Conservation (phyloP, 2,329 filamentous ascomycete species). For the Leptographium lundbergii region DNA sequence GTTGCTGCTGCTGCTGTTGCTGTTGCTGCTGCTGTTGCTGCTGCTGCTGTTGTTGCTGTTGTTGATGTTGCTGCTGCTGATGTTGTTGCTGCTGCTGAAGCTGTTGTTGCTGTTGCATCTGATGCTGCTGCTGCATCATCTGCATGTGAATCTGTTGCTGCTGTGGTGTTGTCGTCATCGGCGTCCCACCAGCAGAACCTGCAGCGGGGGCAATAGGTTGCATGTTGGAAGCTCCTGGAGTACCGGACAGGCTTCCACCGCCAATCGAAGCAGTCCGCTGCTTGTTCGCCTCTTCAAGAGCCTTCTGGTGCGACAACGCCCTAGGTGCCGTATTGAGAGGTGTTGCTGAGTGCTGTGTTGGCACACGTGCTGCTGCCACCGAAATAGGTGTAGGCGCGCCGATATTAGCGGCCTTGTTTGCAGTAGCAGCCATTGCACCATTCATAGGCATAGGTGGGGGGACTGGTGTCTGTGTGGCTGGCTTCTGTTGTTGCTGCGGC, state of each 20-base stretch:
- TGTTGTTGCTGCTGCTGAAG: slow-evolving; percentile 11
- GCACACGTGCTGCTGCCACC: slow-evolving; percentile 1
- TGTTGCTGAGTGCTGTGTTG: slow-evolving; percentile 30
- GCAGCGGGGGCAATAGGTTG: slow-evolving; percentile 5
- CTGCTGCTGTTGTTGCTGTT: slow-evolving; percentile 11
- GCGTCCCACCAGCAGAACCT: not conserved
- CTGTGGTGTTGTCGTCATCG: slow-evolving; percentile 1
- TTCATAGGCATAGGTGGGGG: slow-evolving; percentile 31
- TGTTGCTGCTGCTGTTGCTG: slow-evolving; percentile 14
- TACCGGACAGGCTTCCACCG: slow-evolving; percentile 7
- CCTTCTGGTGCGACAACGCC: slow-evolving; percentile 35
- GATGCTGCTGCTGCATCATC: slow-evolving; percentile 71
- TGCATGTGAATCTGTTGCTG: slow-evolving; percentile 13
- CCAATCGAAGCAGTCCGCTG: slow-evolving; percentile 15
- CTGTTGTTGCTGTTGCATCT: slow-evolving; percentile 44
- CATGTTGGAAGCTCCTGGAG: not conserved
- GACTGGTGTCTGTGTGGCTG: slow-evolving; percentile 13
- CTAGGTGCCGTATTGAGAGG: slow-evolving; percentile 26
- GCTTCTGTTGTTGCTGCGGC: slow-evolving; percentile 15
- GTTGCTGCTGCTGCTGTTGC: not conserved
- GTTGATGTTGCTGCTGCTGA: slow-evolving; percentile 8
- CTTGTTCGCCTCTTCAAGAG: slow-evolving; percentile 35
- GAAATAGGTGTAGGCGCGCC: slow-evolving; percentile 22
- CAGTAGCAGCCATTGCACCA: slow-evolving; percentile 27
- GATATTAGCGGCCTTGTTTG: slow-evolving; percentile 17